Evolutionary conservation across 148 eudicot species (phyloP), one percentile per base, ranked within the genome.

Genomic region (Nyssa sinensis): DNA sequence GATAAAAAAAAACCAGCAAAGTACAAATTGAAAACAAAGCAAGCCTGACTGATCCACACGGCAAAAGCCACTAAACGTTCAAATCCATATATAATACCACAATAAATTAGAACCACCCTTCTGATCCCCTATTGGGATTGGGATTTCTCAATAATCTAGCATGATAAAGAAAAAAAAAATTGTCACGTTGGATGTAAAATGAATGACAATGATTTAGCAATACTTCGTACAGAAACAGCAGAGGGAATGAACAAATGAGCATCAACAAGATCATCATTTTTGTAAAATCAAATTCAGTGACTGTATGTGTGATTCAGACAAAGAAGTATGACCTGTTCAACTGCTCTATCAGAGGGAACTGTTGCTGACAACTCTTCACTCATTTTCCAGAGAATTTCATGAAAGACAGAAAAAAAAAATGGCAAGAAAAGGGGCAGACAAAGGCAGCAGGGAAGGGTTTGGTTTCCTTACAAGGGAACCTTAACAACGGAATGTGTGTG

Each of bases 321-420:
- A 61, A 60, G 29, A 34, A 13, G 32, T 21, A 37, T 33, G 10
- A 80, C 83, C 83, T 80, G 83, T 67, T 80, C 80, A 67, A 80
- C 58, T 49, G 80, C 68, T 72, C 83, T 80, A 39, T 77, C 80
- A 32, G 80, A 72, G n/a, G 80, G 73, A 21, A 19, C 35, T 17
- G 70, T 5, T 47, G 77, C 66, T 39, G 55, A 39, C 21, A 49
- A 67, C 24, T 81, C 84, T 72, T 80, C 84, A 72, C 77, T 74
- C 84, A 81, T 81, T 62, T 76, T 77, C 70, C 55, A 47, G 34
- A 67, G 5, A 49, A 59, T 71, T 21, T 65, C 79, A 71, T 73
- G 59, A 35, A 33, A 30, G 27, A 37, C 24, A 41, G 28, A 27
- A 37, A 55, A 19, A 27, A 4, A 19, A 57, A 69, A 55, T 70